Evolutionary conservation across 768 basidiomycete species (phyloP), one percentile per base, ranked within the genome.

Genomic region (Baorangia bicolor): DNA sequence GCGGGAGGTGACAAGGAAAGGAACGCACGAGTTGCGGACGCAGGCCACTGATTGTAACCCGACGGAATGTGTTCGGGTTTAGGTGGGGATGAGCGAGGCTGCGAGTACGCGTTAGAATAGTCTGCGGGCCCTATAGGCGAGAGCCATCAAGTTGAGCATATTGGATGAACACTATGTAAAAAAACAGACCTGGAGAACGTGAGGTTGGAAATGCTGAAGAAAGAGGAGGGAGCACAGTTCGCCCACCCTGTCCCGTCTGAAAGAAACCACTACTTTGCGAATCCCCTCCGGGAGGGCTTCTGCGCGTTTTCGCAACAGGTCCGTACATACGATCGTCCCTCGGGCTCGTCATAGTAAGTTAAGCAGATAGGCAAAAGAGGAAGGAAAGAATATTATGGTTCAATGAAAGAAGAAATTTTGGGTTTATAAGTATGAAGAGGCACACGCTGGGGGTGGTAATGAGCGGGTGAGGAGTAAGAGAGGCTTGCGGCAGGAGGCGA

Each of bases 151-250:
- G 75, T 83, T 85, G 81, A 85, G 82, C 75, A 75, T 67, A 74
- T 77, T 77, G 79, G 69, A 72, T 69, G 68, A 73, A 80, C 73
- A 80, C 75, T 73, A 79, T 68, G 78, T 75, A 79, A 75, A 74
- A 74, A 74, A 80, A 88, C 88, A 82, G 84, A 90, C 88, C 88
- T 90, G 88, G 83, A 87, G 86, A 87, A 84, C 80, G 87, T 87
- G 85, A 89, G 85, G 83, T 85, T 87, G 87, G 87, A 86, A 88
- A 87, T 68, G 83, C 83, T 75, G 85, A 80, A 84, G 84, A 81
- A 82, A 90, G 78, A 84, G 88, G 85, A 86, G 88, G 88, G 74
- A 89, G 84, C 79, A 88, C 82, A 80, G 86, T 83, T 84, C 88
- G 86, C 88, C 87, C 87, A 90, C 88, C 88, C 85, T 89, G 88